A percentile compares a stretch with the other conserved stretches of the same genome.
These are phyloP conservation scores for Wickerhamiella parazyma DNA, from an alignment of 805 yeast genomes.

Conservation along the genomic window DNA sequence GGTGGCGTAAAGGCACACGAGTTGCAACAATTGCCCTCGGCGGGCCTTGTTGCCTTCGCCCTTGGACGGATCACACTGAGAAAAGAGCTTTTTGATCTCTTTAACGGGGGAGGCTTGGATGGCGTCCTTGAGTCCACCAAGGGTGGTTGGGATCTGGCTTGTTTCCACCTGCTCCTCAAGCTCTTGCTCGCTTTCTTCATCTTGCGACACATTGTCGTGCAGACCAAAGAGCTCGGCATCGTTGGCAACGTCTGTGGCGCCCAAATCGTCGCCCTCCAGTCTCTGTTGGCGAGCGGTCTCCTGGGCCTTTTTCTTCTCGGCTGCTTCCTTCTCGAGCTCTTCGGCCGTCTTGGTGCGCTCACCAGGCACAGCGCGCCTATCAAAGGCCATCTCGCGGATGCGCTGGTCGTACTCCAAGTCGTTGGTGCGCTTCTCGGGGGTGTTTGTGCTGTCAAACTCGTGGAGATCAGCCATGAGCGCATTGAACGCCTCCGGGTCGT, in stretches of 20 bases:
- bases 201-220: constrained; percentile 15
- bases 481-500: constrained; percentile 25
- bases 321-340: constrained; percentile 28
- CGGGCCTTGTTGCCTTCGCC: constrained; percentile 73
- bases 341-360: constrained; percentile 33
- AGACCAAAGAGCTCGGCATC: constrained; percentile 31
- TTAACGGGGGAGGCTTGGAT: constrained; percentile 10
- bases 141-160: constrained; percentile 9
- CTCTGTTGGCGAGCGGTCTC: constrained; percentile 27
- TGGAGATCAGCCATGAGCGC: constrained; percentile 23
- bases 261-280: constrained; percentile 26
- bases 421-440: background rate
- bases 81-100: constrained; percentile 40
- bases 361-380: constrained; percentile 30
- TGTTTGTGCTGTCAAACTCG: constrained; percentile 7
- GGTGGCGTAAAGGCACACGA: constrained; percentile 43
- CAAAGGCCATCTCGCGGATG: constrained; percentile 30
- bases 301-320: constrained; percentile 22
- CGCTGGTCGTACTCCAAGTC: constrained; percentile 24
- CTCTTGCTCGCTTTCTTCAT: constrained; percentile 41
- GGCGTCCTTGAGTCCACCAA: constrained; percentile 6
- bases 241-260: constrained; percentile 27
- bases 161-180: constrained; percentile 9
- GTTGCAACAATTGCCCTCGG: constrained; percentile 46
- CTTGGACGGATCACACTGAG: constrained; percentile 56